Base-by-base conservation (phyloP, 176 grass and related monocot genomes). In the Thinopyrum elongatum region DNA sequence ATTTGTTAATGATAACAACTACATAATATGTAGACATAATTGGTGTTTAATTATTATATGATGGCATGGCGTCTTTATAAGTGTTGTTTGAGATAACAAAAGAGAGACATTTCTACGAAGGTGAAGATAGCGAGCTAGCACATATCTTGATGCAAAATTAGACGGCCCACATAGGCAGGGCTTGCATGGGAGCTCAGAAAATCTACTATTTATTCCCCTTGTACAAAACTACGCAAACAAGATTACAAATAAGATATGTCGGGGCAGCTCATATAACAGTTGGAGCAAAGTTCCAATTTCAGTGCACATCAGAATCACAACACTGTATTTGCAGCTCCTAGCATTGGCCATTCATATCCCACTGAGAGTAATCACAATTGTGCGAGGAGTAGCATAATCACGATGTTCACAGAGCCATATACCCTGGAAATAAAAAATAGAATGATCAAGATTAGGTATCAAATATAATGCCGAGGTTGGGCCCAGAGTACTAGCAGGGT, bases 381-480 rank as follows among this genome's bases (percentile, higher is more conserved):
- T 78, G 60, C 95, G 93, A 51, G 93, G 85, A 69, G 93, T 95
- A 55, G 95, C 93, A 15, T 89, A 79, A 79, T 98, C 93, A 29
- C 93, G 91, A 65, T 97, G 92, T 86, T 98, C 95, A 42, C 95
- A 98, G 5, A 98, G 85, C 95, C 95, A 98, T 92, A 98, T 98
- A 73, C 95, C 95, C 95, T 95, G 83, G 34, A 79, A 51, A 6
- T 15, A 60, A 49, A 71, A 65, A 60, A 86, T 0, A 82, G 16
- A 85, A 65, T 69, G 30, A 1, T 28, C 28, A 71, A 63, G 6
- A 76, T 80, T 31, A 83, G 72, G 23, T 82, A 46, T 15, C 2
- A 77, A 69, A 21, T 62, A 47, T 16, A 28, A 22, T 22, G 36
- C 1, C 34, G 0, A 66, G 19, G 6, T 70, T 70, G 14, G 68